Percentiles rank a stretch among this genome's conserved stretches.
Evolutionary conservation across 768 basidiomycete species (phyloP).

Genomic region (Pleurotus giganteus): DNA sequence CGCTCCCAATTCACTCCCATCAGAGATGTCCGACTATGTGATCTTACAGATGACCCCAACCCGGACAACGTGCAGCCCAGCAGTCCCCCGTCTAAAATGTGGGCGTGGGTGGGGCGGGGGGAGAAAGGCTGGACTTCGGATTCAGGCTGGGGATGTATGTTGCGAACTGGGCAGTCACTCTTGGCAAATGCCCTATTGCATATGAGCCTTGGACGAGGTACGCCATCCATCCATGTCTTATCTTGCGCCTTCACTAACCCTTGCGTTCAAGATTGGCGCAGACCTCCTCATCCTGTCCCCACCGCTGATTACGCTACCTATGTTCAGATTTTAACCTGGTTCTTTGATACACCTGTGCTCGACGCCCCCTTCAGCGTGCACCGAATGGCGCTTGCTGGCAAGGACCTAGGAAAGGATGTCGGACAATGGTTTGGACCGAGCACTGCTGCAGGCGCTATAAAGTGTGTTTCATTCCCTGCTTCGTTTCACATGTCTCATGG

Average conservation of each 20-base stretch:
- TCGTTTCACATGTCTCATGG: background rate
- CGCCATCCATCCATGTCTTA: constrained; percentile 15
- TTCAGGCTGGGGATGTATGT: constrained; percentile 91
- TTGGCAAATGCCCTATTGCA: constrained; percentile 78
- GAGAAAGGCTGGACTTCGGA: constrained; percentile 85
- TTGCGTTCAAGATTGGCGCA: constrained; percentile 55
- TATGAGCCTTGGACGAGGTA: constrained; percentile 60
- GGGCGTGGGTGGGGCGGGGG: constrained; percentile 62
- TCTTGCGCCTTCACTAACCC: constrained; percentile 3
- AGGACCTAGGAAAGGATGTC: constrained; percentile 91
- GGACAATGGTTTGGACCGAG: constrained; percentile 99
- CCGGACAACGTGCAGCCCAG: constrained; percentile 19
- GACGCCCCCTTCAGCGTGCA: constrained; percentile 93
- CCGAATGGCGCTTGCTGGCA: constrained; percentile 92
- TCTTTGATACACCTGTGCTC: constrained; percentile 84
- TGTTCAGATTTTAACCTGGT: constrained; percentile 91
- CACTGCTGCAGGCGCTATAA: constrained; percentile 95
- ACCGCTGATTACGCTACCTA: constrained; percentile 79
- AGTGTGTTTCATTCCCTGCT: constrained; percentile 41
- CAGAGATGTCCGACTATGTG: constrained; percentile 49
- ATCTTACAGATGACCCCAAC: constrained; percentile 24
- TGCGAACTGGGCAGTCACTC: constrained; percentile 82
- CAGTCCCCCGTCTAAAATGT: constrained; percentile 40
- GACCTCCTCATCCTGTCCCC: constrained; percentile 58
- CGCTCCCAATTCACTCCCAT: constrained; percentile 86